Evolutionary conservation across 352 stramenopile species (phyloP), one percentile per base, ranked within the genome.

Genomic region (Phytophthora pluvialis): DNA sequence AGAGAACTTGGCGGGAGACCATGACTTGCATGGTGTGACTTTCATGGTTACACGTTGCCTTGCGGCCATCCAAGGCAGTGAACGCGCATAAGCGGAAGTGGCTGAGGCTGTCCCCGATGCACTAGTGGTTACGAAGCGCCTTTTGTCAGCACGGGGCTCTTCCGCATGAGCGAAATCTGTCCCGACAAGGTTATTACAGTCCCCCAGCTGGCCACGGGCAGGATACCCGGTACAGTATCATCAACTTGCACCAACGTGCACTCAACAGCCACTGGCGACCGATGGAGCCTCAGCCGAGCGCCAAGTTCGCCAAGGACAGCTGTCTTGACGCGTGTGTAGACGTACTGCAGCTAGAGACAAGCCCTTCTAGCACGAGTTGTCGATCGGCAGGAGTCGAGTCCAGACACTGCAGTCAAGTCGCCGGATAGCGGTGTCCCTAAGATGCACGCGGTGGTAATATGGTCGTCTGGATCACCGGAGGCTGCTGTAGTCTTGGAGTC

Each of bases 291-390:
- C 21, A 21, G 43, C 39, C 3, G n/a, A 10, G 21, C 53, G 36
- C 52, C 52, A 50, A 48, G 33, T 70, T 70, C 62, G 55, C 43
- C 33, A 2, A 38, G 28, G 62, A 66, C 62, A 70, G 66, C 55
- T 70, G 62, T 58, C 46, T 66, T 70, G 62, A 61, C 31, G 21
- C 18, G 38, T 33, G 54, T 70, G 54, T 54, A 70, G 53, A 64
- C 54, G 46, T 46, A 54, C 13, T 39, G 25, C 21, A 50, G 51
- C 15, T 64, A 65, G 45, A 62, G 45, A 54, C 52, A 69, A 59
- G 45, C 26, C 45, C 16, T 60, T n/a, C 3, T 21, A 11, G 33
- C 29, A 49, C 16, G 25, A 49, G 42, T 60, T 33, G 57, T 63
- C 61, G 54, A 59, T 60, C 21, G 33, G 43, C 10, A 29, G 3